Conservation (phyloP, 2,329 filamentous ascomycete genomes). For the Coniochaeta ligniaria region DNA sequence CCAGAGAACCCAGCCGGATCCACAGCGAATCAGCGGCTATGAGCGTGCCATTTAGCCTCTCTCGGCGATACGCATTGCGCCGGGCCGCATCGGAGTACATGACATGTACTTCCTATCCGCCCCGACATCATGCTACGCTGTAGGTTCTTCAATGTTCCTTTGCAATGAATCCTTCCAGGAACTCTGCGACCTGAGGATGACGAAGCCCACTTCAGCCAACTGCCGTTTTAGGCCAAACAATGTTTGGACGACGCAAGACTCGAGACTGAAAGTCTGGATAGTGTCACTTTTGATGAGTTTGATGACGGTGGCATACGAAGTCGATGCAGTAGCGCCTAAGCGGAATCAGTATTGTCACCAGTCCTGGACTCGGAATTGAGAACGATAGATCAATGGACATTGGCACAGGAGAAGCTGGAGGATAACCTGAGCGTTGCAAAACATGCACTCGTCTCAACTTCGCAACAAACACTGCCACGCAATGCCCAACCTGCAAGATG, state of each 20-base stretch:
- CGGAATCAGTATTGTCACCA: not conserved
- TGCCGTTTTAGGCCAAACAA: conserved; percentile 11
- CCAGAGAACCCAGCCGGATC: not conserved
- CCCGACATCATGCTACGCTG: not conserved
- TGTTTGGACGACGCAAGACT: not conserved
- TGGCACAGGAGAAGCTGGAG: no score
- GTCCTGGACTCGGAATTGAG: not conserved
- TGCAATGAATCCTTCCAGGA: not conserved
- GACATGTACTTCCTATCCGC: not conserved
- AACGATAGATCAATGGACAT: no score
- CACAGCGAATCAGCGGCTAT: not conserved
- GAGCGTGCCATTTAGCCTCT: not conserved
- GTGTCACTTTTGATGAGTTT: not conserved
- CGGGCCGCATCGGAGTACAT: not conserved
- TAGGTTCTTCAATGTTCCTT: conserved; percentile 3
- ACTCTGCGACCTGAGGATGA: conserved; percentile 19
- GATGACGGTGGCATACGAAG: not conserved
- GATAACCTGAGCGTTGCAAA: no score
- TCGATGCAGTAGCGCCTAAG: not conserved
- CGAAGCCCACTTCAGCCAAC: conserved; percentile 10
- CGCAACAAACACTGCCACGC: not conserved
- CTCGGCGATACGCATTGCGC: conserved; percentile 2
- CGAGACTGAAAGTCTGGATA: not conserved
- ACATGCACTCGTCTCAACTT: no score
- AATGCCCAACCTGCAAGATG: not conserved